Evolutionary conservation across 129 eudicot species (phyloP), one percentile per base, ranked within the genome.

Genomic region (Saposhnikovia divaricata): DNA sequence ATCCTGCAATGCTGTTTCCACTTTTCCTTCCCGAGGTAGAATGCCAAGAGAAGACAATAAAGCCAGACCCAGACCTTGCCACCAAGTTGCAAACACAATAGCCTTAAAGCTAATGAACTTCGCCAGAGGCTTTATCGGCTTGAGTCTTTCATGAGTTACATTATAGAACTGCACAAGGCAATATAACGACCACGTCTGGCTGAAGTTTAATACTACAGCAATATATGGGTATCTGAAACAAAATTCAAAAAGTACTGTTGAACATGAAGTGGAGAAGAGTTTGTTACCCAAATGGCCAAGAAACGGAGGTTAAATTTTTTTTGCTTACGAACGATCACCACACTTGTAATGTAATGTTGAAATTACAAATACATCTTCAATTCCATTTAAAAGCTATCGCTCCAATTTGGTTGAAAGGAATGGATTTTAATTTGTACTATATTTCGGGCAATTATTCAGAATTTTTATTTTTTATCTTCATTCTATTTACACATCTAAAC

Each of bases 71-170:
- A 96, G 93, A 39, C 98, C 98, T 90, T 96, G 99, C 99, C 99
- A 96, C 99, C 99, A 96, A 55, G 99, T 96, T 46, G 99, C 99
- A 70, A 96, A 96, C 31, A 96, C 99, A 77, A 96, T 96, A 77
- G 99, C 97, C 88, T 96, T 96, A 69, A 96, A 96, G 89, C 99
- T 92, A 43, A 96, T 87, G 87, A 96, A 96, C 75, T 96, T 96
- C 57, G 91, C 92, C 48, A 96, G 97, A 59, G 98, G 99, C 77
- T 86, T 92, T 85, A 96, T 96, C 8, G 93, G 84, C 73, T 87
- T 39, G 63, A 96, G 97, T 81, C 85, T 89, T 72, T 92, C 88
- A 59, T 86, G 93, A 72, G 97, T 96, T 39, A 85, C 99, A 75
- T 90, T 86, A 84, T 96, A 96, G 78, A 96, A 96, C 78, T 92